phyloP scores from a whole-genome alignment of 106 monocot species.

The Gastrodia elata region DNA sequence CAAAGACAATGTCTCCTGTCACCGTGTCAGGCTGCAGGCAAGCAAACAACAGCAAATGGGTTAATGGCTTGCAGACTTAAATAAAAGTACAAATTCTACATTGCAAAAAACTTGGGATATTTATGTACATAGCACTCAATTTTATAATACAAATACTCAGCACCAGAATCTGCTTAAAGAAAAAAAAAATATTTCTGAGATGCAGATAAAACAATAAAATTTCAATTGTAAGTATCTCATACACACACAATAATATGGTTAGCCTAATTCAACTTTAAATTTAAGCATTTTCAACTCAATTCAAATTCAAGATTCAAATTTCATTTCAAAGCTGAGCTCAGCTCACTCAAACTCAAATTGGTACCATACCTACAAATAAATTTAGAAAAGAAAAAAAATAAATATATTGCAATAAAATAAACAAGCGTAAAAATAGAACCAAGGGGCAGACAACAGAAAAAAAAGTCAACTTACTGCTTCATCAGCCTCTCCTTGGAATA shows the following conservation, averaged over 20 bases:
- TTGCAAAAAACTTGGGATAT: too few relatives aligned
- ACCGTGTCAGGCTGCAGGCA: constrained; percentile 68
- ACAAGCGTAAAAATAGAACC: not conserved
- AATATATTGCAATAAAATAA: not conserved
- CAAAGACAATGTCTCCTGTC: constrained; percentile 67
- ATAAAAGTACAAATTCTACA: too few relatives aligned
- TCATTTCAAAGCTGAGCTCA: not conserved
- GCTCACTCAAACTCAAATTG: not conserved
- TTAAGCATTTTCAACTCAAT: not conserved
- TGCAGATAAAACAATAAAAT: not conserved
- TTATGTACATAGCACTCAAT: not conserved
- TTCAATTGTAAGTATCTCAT: too few relatives aligned
- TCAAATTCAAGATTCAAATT: not conserved
- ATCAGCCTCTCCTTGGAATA: constrained; percentile 77
- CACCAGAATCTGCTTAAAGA: not conserved
- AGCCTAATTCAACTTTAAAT: not conserved
- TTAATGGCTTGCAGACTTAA: too few relatives aligned
- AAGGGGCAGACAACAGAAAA: not conserved
- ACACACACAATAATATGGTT: not conserved
- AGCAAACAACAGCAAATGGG: not conserved
- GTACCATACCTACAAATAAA: not conserved
- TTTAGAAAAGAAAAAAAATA: not conserved
- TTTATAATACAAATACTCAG: not conserved
- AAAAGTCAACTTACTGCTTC: constrained; percentile 51
- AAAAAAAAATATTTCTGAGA: not conserved